Conservation (phyloP, 306 rosid genomes). For the Aeschynomene evenia region DNA sequence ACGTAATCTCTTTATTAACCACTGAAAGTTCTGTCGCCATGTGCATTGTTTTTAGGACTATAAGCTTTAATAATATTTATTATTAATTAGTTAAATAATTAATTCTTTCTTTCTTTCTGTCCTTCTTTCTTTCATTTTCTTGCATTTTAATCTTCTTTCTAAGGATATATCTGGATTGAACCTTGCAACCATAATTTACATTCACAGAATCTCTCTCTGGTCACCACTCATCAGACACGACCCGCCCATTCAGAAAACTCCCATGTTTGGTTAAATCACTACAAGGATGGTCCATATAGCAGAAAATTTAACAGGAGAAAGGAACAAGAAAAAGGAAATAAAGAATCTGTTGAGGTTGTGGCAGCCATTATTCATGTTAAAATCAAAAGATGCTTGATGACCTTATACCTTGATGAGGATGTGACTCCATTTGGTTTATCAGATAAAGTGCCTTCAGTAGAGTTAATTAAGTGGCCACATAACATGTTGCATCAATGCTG, state of each 20-base stretch:
- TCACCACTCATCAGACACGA: not conserved
- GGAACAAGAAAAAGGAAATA: not conserved
- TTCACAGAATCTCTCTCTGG: not conserved
- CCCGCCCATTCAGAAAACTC: not conserved
- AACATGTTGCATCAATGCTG: not conserved
- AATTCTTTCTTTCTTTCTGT: no score
- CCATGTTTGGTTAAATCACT: constrained; percentile 3
- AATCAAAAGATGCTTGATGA: not conserved
- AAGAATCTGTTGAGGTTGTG: not conserved
- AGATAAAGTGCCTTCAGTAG: not conserved
- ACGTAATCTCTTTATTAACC: not conserved
- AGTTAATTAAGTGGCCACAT: not conserved
- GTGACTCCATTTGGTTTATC: constrained; percentile 31
- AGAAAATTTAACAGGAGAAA: not conserved
- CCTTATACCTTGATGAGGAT: constrained; percentile 4
- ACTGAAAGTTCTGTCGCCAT: not conserved
- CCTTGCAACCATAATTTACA: not conserved
- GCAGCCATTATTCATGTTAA: not conserved
- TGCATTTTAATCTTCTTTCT: not conserved
- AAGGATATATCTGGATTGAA: not conserved
- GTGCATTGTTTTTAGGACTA: not conserved
- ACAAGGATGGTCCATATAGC: not conserved
- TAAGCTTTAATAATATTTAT: no score
- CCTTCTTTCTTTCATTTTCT: no score
- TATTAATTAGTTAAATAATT: no score